phyloP scores from a whole-genome alignment of 208 protist species.

The Leishmania amazonensis region DNA sequence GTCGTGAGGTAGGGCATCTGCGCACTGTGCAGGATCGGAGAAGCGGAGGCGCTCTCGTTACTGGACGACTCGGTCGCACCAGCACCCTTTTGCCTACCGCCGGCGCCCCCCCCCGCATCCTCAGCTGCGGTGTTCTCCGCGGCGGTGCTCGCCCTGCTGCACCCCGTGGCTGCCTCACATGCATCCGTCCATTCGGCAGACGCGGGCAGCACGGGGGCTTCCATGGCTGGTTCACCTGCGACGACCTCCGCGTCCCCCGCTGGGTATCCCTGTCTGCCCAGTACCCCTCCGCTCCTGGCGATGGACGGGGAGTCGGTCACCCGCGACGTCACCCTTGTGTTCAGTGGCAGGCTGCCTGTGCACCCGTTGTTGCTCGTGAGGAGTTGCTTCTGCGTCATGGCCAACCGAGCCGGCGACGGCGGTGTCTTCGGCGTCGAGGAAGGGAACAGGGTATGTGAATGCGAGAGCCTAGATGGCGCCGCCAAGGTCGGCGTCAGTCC shows the following conservation, averaged over 20 bases:
- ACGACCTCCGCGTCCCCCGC: not conserved
- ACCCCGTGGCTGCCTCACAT: not conserved
- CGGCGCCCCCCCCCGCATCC: not conserved
- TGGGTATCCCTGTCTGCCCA: not conserved
- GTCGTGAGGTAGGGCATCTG: not conserved
- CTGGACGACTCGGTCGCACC: no score
- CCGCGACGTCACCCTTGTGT: not conserved
- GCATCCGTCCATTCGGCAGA: not conserved
- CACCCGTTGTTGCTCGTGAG: not conserved
- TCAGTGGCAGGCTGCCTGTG: not conserved
- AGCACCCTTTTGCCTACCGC: not conserved
- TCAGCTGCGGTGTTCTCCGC: not conserved
- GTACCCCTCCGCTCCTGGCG: not conserved
- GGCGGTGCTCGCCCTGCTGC: not conserved
- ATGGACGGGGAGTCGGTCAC: not conserved
- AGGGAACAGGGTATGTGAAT: not conserved
- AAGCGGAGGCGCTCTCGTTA: not conserved
- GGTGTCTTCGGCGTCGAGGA: constrained; percentile 4
- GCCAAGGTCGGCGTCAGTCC: not conserved
- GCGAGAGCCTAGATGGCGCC: not conserved
- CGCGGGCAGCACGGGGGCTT: not conserved
- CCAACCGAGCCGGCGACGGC: constrained; percentile 2
- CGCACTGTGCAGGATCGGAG: not conserved
- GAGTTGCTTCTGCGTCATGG: not conserved
- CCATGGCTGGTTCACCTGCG: not conserved